These are phyloP conservation scores for Camellia sinensis DNA, from an alignment of 148 eudicot genomes.

Conservation along the genomic window DNA sequence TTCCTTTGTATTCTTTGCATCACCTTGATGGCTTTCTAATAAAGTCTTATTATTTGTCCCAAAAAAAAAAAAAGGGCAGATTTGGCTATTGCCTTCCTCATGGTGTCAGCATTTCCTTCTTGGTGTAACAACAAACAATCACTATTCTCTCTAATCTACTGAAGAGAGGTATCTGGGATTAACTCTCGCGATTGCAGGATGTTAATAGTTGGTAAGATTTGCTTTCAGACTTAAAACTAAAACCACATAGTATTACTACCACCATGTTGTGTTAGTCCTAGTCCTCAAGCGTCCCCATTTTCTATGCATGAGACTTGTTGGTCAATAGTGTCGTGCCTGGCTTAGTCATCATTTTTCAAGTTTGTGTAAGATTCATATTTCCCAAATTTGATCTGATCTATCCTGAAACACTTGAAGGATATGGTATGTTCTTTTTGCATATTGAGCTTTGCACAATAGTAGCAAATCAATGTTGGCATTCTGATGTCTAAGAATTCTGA, in stretches of 20 bases:
- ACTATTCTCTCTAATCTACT: constrained; percentile 65
- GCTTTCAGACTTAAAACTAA: constrained; percentile 79
- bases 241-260: constrained; percentile 46
- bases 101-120: constrained; percentile 88
- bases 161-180: constrained; percentile 94
- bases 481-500: constrained; percentile 9
- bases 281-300: constrained; percentile 16
- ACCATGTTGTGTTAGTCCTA: constrained; percentile 43
- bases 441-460: background rate
- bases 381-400: constrained; percentile 11
- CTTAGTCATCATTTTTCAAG: constrained; percentile 17
- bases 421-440: constrained; percentile 10
- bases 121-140: constrained; percentile 91
- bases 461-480: background rate
- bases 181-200: constrained; percentile 86
- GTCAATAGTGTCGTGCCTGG: constrained; percentile 4
- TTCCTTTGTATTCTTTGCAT: too few relatives aligned
- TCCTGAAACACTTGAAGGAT: constrained; percentile 17
- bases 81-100: constrained; percentile 75
- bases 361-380: constrained; percentile 1
- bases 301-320: too few relatives aligned
- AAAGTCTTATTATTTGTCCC: too few relatives aligned
- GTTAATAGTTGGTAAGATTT: constrained; percentile 93
- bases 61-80: constrained; percentile 2
- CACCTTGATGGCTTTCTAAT: too few relatives aligned